Percentiles rank a stretch among this genome's conserved stretches.
These are phyloP conservation scores for Vinca major DNA, from an alignment of 305 asterid genomes.

Conservation along the genomic window DNA sequence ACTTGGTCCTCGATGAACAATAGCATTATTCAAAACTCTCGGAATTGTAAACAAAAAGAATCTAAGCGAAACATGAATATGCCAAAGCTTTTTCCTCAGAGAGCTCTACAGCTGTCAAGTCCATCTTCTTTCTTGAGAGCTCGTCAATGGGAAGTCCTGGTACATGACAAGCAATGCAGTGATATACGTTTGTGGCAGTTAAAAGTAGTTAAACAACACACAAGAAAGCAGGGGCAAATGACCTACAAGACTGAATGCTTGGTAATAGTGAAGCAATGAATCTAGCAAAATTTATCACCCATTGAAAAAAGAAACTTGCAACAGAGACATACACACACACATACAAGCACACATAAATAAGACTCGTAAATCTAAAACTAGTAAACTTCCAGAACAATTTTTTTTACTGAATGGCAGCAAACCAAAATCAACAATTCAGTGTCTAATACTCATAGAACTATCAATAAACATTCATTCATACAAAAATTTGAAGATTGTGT, in stretches of 20 bases:
- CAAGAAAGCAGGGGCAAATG: background rate
- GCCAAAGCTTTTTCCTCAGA: constrained; percentile 75
- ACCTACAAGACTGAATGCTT: background rate
- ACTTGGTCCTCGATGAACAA: constrained; percentile 21
- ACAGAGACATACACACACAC: too few relatives aligned
- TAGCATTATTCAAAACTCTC: constrained; percentile 39
- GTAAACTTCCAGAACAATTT: too few relatives aligned
- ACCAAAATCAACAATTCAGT: too few relatives aligned
- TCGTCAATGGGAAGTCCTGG: constrained; percentile 68
- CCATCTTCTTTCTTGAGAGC: constrained; percentile 66
- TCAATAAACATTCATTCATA: background rate
- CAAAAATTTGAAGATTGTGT: background rate
- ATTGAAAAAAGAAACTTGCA: too few relatives aligned
- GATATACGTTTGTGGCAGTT: background rate
- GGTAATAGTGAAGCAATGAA: background rate
- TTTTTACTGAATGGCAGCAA: too few relatives aligned
- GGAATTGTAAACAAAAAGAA: background rate
- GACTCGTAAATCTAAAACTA: too few relatives aligned
- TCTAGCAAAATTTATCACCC: too few relatives aligned
- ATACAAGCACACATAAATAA: too few relatives aligned
- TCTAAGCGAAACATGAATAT: constrained; percentile 59
- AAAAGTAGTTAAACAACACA: background rate
- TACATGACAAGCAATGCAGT: background rate
- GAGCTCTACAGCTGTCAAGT: constrained; percentile 66
- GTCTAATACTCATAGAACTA: background rate